Base-by-base conservation (phyloP, 192 early-diverging fungal genomes). In the Entophlyctis luteolus region DNA sequence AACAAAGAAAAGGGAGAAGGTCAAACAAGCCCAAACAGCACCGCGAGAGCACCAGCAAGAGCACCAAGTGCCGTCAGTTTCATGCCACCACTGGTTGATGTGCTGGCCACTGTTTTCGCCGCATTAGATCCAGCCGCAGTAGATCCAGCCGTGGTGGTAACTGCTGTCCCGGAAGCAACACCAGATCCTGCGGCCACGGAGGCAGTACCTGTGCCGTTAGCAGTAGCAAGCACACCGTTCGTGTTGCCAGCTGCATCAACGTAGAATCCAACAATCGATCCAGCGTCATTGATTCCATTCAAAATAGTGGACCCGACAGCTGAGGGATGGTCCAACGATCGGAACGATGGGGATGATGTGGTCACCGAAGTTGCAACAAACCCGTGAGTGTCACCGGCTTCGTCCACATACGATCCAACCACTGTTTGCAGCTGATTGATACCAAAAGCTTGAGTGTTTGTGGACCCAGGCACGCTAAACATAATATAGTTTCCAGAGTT, bases 201-300 rank as follows among this genome's bases (percentile, higher is more conserved):
- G 6, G 55, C 22, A 4, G 16, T 6, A 14, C 55, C 55, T 4
- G 28, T 56, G 5, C 55, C 55, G 8, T 33, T 33, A 12, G 55
- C 29, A 12, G 22, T 56, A 3, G 32, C 22, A 4, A 56, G 6
- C 27, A 56, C 10, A 10, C 55, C 55, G 33, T 56, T 34, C 22
- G 55, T 56, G 32, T 56, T 56, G 16, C 55, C 55, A 33, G 27
- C 55, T 33, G 55, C 55, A 22, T 56, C 55, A 3, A 33, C 16
- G 22, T 56, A 56, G 22, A 56, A 56, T 22, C 55, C 55, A 56
- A 56, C 55, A 12, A 56, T 16, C 8, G 8, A 23, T 14, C 55
- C 55, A 4, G 22, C 32, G 28, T 56, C 32, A 33, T 56, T 56
- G 6, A 56, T 16, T 28, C 55, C 55, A 34, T 56, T 56, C 25